Base-by-base conservation (phyloP, 2,329 filamentous ascomycete species). In the Botrytis byssoidea region DNA sequence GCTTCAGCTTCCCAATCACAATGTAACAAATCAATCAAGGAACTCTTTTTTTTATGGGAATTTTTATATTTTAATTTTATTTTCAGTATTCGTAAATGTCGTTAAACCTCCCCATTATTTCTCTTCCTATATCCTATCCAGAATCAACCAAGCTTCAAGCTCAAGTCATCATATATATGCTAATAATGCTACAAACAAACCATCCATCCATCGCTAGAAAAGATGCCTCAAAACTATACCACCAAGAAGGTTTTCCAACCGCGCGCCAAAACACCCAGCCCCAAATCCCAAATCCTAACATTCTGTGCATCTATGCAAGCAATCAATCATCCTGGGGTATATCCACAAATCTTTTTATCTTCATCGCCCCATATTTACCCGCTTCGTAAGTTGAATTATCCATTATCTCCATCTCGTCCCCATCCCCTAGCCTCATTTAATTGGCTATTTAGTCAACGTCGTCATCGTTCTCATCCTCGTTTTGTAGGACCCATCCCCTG, bases 401-500 rank as follows among this genome's bases (percentile, higher is more conserved):
- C 66, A 68, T 42, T 42, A 57, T 20, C 25, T 40, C 65, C 65
- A 25, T 42, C 66, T 40, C 66, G 25, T 18, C 25, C 32, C 66
- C 35, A 8, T 57, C 66, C 35, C 48, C 46, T 67, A 29, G 29
- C 46, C 46, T 20, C 14, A 40, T 40, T 14, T 29, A n/a, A 22
- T n/a, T 40, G 40, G 18, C 48, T 35, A 22, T 37, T 51, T 71
- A 71, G 32, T 71, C 70, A 25, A 65, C 25, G 20, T 71, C 70
- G 44, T 71, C 69, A 46, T 74, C 73, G 25, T 65, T 40, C 22
- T 75, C 67, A 32, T 69, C 42, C 20, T 74, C 71, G 42, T 68
- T n/a, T 4, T 73, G 70, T 10, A 72, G 16, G 4, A 88, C 80
- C 92, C 92, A 95, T 51, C 92, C 92, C 79, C 86, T 88, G 79